phyloP scores from a whole-genome alignment of 306 rosid species.

The Trifolium dubium region DNA sequence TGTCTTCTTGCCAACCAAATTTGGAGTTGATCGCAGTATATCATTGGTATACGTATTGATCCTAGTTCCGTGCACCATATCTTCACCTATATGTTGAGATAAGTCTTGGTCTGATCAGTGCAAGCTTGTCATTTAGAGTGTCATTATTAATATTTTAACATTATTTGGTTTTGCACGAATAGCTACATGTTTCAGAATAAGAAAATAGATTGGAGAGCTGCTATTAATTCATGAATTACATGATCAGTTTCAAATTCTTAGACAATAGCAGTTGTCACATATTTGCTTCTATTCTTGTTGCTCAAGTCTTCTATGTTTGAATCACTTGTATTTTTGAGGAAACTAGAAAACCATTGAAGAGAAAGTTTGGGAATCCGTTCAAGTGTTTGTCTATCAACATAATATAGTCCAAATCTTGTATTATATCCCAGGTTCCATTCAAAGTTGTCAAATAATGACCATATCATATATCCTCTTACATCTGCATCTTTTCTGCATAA shows the following conservation, averaged over 20 bases:
- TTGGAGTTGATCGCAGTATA: too few relatives aligned
- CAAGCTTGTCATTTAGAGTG: too few relatives aligned
- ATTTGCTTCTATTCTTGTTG: slow-evolving; percentile 9
- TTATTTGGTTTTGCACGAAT: too few relatives aligned
- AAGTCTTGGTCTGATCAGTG: too few relatives aligned
- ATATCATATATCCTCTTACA: slow-evolving; percentile 69
- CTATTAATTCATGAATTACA: too few relatives aligned
- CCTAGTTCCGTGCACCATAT: too few relatives aligned
- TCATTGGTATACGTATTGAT: too few relatives aligned
- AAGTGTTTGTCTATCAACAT: slow-evolving; percentile 58
- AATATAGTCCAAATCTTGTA: slow-evolving; percentile 57
- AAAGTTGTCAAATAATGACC: slow-evolving; percentile 72
- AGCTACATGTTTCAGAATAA: too few relatives aligned
- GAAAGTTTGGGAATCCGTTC: slow-evolving; percentile 61
- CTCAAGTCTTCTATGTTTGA: slow-evolving; percentile 8
- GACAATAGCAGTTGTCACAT: not conserved
- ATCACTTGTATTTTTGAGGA: slow-evolving; percentile 46
- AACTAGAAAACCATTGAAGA: slow-evolving; percentile 59
- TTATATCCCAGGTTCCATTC: slow-evolving; percentile 63
- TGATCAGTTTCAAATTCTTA: slow-evolving; percentile 15
- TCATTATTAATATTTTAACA: too few relatives aligned
- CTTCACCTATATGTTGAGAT: too few relatives aligned
- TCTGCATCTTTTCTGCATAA: slow-evolving; percentile 66
- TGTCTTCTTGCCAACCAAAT: too few relatives aligned
- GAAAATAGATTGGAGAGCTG: too few relatives aligned